Percentiles rank a stretch among this genome's conserved stretches.
Evolutionary conservation across 2,329 filamentous ascomycete genomes (phyloP).

Genomic region (Cordyceps pruinosa): DNA sequence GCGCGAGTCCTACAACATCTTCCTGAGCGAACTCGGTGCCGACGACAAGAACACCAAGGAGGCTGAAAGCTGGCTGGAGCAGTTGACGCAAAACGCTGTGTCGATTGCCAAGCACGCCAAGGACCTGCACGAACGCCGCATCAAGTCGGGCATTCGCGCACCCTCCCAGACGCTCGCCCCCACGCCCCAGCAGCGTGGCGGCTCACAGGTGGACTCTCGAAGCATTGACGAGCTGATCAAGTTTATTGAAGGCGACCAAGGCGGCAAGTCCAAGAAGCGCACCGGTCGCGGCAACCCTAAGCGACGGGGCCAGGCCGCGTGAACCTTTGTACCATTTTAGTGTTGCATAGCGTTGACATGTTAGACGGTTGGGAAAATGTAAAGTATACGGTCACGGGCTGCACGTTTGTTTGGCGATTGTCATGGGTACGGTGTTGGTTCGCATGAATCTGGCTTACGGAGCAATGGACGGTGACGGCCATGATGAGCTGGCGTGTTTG

Average conservation of each 20-base stretch:
- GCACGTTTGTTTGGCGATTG: background rate
- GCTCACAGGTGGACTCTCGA: slow-evolving; percentile 56
- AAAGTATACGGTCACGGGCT: slow-evolving; percentile 4
- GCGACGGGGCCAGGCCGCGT: slow-evolving; percentile 33
- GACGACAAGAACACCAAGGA: slow-evolving; percentile 98
- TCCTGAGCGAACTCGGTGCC: slow-evolving; percentile 76
- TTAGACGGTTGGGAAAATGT: slow-evolving; percentile 10
- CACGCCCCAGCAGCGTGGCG: slow-evolving; percentile 24
- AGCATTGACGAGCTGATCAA: slow-evolving; percentile 90
- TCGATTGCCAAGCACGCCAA: slow-evolving; percentile 91
- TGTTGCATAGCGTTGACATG: slow-evolving; percentile 4
- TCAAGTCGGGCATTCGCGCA: slow-evolving; percentile 58
- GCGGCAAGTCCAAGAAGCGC: slow-evolving; percentile 51
- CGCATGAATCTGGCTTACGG: background rate
- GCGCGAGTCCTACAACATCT: slow-evolving; percentile 95
- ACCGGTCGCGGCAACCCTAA: slow-evolving; percentile 49
- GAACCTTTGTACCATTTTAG: background rate
- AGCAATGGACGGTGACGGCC: background rate
- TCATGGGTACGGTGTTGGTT: background rate
- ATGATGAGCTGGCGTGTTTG: background rate
- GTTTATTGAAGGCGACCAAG: slow-evolving; percentile 78
- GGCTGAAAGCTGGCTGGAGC: slow-evolving; percentile 91
- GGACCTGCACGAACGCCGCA: slow-evolving; percentile 67
- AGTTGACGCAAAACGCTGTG: slow-evolving; percentile 92
- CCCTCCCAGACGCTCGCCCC: slow-evolving; percentile 24